Conservation (phyloP, 2,329 filamentous ascomycete genomes). For the Paecilomyces sp. region DNA sequence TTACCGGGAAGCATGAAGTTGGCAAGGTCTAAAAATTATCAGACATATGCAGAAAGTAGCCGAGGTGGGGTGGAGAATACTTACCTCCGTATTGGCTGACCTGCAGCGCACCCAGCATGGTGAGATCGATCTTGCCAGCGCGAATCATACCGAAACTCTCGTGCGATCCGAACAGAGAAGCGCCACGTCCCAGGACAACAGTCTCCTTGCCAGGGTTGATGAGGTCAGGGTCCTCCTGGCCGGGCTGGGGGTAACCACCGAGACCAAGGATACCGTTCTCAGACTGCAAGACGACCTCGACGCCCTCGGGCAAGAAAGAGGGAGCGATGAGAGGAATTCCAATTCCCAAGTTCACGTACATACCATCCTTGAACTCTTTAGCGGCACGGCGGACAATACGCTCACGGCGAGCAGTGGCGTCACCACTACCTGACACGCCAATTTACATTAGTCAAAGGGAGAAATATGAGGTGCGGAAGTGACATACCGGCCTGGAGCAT, state of each 20-base stretch:
- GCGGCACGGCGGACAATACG: slow-evolving; percentile 69
- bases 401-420: slow-evolving; percentile 66
- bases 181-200: slow-evolving; percentile 68
- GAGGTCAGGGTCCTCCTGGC: slow-evolving; percentile 66
- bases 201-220: slow-evolving; percentile 89
- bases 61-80: slow-evolving; percentile 1
- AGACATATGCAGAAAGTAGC: neutral
- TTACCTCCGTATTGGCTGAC: slow-evolving; percentile 61
- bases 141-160: slow-evolving; percentile 87
- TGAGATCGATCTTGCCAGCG: slow-evolving; percentile 74
- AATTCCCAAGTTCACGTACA: slow-evolving; percentile 62
- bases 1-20: slow-evolving; percentile 90
- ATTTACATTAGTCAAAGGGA: slow-evolving; percentile 19
- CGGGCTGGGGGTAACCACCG: slow-evolving; percentile 65
- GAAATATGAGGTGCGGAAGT: slow-evolving; percentile 14
- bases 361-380: slow-evolving; percentile 58
- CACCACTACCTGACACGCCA: slow-evolving; percentile 35
- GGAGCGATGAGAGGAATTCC: slow-evolving; percentile 78
- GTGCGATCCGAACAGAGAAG: slow-evolving; percentile 68
- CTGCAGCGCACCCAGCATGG: slow-evolving; percentile 76
- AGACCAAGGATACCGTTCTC: slow-evolving; percentile 84
- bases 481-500: slow-evolving; percentile 40
- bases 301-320: slow-evolving; percentile 60
- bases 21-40: slow-evolving; percentile 54
- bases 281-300: slow-evolving; percentile 74